Conservation (phyloP, 2,329 filamentous ascomycete species). For the Myriosclerotinia duriaeana region DNA sequence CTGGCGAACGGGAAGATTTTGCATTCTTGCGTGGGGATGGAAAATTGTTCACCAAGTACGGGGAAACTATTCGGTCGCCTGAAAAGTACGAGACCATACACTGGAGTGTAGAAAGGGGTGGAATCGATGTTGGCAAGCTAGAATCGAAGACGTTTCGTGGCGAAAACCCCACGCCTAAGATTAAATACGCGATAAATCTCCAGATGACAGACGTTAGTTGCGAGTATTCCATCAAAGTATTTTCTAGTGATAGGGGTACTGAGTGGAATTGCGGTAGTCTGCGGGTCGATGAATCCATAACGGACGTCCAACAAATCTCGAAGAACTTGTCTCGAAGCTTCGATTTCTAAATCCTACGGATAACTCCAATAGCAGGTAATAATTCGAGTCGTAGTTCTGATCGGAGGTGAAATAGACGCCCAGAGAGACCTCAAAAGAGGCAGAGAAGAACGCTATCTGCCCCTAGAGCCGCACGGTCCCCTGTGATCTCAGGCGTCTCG, state of each 20-base stretch:
- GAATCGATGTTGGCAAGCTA: background rate
- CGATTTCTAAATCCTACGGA: background rate
- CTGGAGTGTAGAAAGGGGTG: background rate
- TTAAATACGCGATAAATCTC: background rate
- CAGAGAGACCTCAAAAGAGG: background rate
- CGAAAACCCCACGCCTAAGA: background rate
- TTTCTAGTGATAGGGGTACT: background rate
- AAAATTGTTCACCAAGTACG: background rate
- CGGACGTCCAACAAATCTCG: slow-evolving; percentile 4
- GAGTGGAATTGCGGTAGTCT: background rate
- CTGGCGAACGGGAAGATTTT: background rate
- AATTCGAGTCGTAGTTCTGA: background rate
- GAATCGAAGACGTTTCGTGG: background rate
- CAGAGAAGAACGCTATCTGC: background rate
- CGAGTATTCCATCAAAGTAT: background rate
- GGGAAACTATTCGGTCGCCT: background rate
- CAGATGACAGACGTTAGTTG: background rate
- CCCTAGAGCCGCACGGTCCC: too few species aligned
- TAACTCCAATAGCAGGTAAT: background rate
- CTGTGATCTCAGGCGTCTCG: background rate
- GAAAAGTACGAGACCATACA: background rate
- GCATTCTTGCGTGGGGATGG: background rate
- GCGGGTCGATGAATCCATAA: background rate
- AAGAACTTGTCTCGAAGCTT: slow-evolving; percentile 9
- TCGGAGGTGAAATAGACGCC: background rate